phyloP scores from a whole-genome alignment of 2,329 filamentous ascomycete species.

The Periconia digitata region DNA sequence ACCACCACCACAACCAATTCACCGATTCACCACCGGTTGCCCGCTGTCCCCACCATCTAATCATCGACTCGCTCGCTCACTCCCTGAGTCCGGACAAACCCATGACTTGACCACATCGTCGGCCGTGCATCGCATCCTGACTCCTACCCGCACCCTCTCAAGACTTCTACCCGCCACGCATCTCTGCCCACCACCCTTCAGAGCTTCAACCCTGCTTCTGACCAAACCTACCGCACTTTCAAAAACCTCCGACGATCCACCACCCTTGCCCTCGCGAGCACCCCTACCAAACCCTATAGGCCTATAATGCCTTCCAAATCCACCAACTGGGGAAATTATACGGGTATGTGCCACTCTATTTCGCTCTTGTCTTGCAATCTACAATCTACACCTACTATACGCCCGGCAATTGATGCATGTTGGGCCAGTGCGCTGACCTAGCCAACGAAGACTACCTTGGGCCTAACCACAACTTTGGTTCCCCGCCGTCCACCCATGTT shows the following conservation, averaged over 20 bases:
- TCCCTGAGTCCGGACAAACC: too few relatives aligned
- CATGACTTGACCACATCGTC: too few relatives aligned
- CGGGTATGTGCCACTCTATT: constrained; percentile 21
- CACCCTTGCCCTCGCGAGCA: background rate
- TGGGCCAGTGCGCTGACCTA: constrained; percentile 16
- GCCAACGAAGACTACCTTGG: constrained; percentile 43
- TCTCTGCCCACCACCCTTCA: constrained; percentile 1
- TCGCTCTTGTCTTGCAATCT: constrained; percentile 11
- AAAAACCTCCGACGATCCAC: constrained; percentile 10
- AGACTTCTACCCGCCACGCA: background rate
- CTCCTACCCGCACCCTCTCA: background rate
- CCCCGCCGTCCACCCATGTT: constrained; percentile 37
- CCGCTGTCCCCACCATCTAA: background rate
- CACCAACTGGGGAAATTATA: constrained; percentile 39
- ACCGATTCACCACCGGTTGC: background rate
- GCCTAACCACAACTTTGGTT: constrained; percentile 35
- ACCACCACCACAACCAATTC: background rate
- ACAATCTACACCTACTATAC: constrained; percentile 11
- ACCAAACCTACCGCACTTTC: background rate
- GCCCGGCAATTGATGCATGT: constrained; percentile 21
- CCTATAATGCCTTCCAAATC: constrained; percentile 21
- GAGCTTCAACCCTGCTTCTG: background rate
- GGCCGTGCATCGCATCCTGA: too few relatives aligned
- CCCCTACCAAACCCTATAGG: background rate
- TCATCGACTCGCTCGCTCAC: too few relatives aligned